Evolutionary conservation across 2,329 filamentous ascomycete genomes (phyloP).

Genomic region (Septoria petroselini): DNA sequence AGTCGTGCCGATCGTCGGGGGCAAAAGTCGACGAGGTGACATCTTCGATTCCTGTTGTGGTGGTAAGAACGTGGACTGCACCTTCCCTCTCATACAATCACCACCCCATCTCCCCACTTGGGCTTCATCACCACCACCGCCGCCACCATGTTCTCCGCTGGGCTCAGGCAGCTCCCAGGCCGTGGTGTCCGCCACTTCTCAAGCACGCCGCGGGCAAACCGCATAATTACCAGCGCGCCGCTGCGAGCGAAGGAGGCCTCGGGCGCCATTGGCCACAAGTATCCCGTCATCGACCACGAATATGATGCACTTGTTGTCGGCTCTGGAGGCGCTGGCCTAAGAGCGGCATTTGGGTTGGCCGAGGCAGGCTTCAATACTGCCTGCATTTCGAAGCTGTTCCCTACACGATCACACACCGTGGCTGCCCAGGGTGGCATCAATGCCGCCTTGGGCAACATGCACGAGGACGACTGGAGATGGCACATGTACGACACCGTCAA

Average conservation of each 20-base stretch:
- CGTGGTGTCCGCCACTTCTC: slow-evolving; percentile 63
- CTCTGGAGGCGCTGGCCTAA: slow-evolving; percentile 75
- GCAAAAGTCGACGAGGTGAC: background rate
- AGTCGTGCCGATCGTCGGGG: too few species aligned
- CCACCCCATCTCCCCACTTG: background rate
- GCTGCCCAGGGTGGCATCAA: slow-evolving; percentile 78
- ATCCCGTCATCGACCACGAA: slow-evolving; percentile 97
- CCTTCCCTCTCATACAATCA: background rate
- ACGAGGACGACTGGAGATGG: slow-evolving; percentile 98
- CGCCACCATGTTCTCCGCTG: slow-evolving; percentile 39
- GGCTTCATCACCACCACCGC: background rate
- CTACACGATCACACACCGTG: slow-evolving; percentile 80
- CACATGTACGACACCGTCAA: slow-evolving; percentile 99
- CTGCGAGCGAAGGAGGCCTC: slow-evolving; percentile 92
- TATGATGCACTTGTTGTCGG: slow-evolving; percentile 96
- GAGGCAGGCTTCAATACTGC: slow-evolving; percentile 88
- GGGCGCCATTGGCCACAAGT: slow-evolving; percentile 81
- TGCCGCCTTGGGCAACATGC: slow-evolving; percentile 89
- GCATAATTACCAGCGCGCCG: slow-evolving; percentile 75
- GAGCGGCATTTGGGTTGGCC: slow-evolving; percentile 79
- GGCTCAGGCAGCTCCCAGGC: slow-evolving; percentile 37
- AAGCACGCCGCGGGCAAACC: slow-evolving; percentile 75
- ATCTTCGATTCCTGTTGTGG: slow-evolving; percentile 8
- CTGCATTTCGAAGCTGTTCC: slow-evolving; percentile 82
- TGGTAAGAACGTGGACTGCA: too few species aligned